Conservation (phyloP, 108 stramenopile genomes). For the Thalassiosira profunda region DNA sequence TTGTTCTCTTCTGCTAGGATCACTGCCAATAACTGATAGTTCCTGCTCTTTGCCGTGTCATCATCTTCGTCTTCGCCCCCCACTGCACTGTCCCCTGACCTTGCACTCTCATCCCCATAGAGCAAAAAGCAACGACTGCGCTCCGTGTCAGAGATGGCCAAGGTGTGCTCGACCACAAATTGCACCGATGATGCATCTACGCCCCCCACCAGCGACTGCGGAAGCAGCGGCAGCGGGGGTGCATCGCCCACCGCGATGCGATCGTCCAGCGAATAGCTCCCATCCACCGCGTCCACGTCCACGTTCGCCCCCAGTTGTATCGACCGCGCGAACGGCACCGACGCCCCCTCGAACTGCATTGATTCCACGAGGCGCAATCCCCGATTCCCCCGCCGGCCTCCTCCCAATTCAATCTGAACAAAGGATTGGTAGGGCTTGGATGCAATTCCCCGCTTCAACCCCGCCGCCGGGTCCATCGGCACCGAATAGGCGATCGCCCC, state of each 20-base stretch:
- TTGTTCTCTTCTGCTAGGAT: constrained; percentile 44
- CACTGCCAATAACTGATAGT: constrained; percentile 26
- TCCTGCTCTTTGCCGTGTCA: not conserved
- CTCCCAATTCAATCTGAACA: constrained; percentile 54
- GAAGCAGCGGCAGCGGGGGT: constrained; percentile 30
- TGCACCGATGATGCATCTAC: constrained; percentile 22
- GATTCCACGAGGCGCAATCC: constrained; percentile 37
- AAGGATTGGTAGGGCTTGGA: constrained; percentile 55
- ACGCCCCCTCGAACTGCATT: constrained; percentile 11
- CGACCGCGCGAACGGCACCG: constrained; percentile 42
- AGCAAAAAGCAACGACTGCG: constrained; percentile 66
- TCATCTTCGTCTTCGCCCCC: constrained; percentile 23
- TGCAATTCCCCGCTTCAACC: constrained; percentile 52
- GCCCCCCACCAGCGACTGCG: constrained; percentile 30
- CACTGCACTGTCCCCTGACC: not conserved
- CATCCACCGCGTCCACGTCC: constrained; percentile 87
- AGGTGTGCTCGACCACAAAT: constrained; percentile 71
- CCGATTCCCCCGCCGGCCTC: not conserved
- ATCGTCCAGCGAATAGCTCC: constrained; percentile 44
- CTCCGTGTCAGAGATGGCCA: constrained; percentile 65
- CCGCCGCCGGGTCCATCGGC: constrained; percentile 72
- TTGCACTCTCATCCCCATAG: constrained; percentile 43
- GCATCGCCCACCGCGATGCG: no score
- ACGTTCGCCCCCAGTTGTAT: constrained; percentile 52
- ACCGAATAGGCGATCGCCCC: constrained; percentile 68